Base-by-base conservation (phyloP, 2,329 filamentous ascomycete genomes). In the Cladosporium sp. region DNA sequence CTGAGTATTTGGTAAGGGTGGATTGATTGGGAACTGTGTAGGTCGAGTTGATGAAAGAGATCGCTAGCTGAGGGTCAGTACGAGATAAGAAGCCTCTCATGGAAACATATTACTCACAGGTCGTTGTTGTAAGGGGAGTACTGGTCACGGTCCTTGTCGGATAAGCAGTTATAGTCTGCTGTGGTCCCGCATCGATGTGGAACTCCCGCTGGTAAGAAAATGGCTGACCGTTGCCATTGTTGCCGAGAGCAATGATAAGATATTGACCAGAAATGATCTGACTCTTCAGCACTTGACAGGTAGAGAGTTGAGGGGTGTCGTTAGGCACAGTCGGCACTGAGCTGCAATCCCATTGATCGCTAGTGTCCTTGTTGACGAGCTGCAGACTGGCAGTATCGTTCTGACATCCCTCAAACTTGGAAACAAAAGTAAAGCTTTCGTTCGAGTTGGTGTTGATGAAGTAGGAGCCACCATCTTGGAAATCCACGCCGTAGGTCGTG, bases 371-470 rank as follows among this genome's bases (percentile, higher is more conserved):
- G 27, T 50, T 50, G 11, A 75, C 66, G 5, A 76, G 61, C 17
- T 75, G 57, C 27, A 74, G 68, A 45, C 72, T 64, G n/a, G 71
- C 66, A 39, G 64, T 55, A 47, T 70, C 70, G 29, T 63, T 58
- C 29, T 70, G 64, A 56, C 73, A 76, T 36, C 71, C 70, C 43
- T 68, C 57, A 51, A 75, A 76, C 32, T 72, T 67, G 3, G 68
- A 70, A 4, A 73, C 69, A 17, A 68, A 68, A 12, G 70, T 72
- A 55, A 75, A 76, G 9, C 57, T 56, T 1, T 70, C 69, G 4
- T 58, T 62, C 0, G 70, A 73, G 12, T 63, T 57, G 11, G 66
- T 64, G 56, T 75, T 73, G 57, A 75, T 73, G 58, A 74, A 76
- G 59, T 75, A 76, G 17, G 59, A 54, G 2, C 66, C 67, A 37